Conservation (phyloP, 2,329 filamentous ascomycete genomes). For the Aspergillus sp. region DNA sequence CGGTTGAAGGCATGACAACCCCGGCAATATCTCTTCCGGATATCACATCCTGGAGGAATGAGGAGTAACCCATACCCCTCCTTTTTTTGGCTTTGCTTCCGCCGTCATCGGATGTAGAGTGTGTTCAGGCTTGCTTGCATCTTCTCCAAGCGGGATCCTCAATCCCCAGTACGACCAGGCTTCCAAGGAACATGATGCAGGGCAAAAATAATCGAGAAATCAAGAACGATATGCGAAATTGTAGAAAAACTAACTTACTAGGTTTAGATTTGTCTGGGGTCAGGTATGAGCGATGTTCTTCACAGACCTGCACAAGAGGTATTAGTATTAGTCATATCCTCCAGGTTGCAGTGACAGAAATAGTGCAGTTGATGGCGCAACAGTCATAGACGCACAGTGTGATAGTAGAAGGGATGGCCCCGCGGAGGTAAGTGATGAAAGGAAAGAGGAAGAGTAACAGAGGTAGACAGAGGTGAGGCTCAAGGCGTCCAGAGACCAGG, state of each 20-base stretch:
- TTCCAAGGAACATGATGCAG: neutral
- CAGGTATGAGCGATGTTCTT: neutral
- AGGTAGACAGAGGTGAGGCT: neutral
- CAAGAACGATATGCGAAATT: neutral
- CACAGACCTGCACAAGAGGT: neutral
- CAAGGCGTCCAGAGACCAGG: neutral
- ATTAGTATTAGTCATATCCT: neutral
- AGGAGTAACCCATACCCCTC: neutral
- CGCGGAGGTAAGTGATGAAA: too few relatives aligned
- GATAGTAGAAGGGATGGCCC: too few relatives aligned
- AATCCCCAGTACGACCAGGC: neutral
- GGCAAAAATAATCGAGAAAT: neutral
- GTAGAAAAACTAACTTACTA: constrained; percentile 4
- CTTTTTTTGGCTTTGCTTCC: neutral
- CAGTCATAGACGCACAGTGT: too few relatives aligned
- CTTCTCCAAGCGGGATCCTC: neutral
- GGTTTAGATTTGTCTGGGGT: neutral
- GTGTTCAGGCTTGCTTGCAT: constrained; percentile 1
- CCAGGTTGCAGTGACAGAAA: neutral
- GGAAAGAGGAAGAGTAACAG: neutral
- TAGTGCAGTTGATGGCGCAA: neutral
- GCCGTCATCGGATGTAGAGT: neutral
- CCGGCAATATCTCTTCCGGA: neutral
- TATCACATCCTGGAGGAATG: neutral
- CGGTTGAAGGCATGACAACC: neutral